These are phyloP conservation scores for Calocera cornea DNA, from an alignment of 768 basidiomycete genomes.

Conservation along the genomic window DNA sequence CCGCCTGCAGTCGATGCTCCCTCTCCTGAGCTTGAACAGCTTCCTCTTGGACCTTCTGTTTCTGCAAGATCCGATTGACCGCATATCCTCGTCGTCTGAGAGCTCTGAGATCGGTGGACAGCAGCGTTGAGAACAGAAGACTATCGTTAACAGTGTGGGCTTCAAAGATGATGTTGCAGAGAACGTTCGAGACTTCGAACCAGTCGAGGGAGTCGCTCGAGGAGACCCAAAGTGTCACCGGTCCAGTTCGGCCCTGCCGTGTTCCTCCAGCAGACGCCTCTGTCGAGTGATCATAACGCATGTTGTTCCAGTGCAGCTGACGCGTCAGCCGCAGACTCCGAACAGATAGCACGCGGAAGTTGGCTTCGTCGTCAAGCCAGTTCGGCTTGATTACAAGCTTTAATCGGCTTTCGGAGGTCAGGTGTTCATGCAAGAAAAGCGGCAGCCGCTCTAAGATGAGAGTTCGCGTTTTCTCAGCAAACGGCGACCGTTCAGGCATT, in stretches of 20 bases:
- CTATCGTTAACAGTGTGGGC: constrained; percentile 74
- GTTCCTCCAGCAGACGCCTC: not conserved
- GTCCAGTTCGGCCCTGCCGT: constrained; percentile 35
- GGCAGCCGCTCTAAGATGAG: constrained; percentile 75
- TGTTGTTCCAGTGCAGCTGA: constrained; percentile 1
- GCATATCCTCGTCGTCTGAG: constrained; percentile 71
- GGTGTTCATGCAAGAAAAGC: constrained; percentile 83
- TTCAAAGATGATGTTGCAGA: constrained; percentile 69
- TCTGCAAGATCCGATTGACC: constrained; percentile 86
- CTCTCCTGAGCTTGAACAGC: constrained; percentile 28
- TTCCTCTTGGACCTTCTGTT: constrained; percentile 56
- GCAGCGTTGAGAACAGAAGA: constrained; percentile 80
- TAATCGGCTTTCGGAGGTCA: constrained; percentile 19
- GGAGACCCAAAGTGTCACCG: constrained; percentile 69
- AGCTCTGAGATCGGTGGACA: constrained; percentile 76
- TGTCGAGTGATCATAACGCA: not conserved
- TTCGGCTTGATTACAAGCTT: constrained; percentile 23
- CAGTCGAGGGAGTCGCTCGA: constrained; percentile 66
- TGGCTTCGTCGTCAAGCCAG: constrained; percentile 22
- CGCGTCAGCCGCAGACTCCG: constrained; percentile 8
- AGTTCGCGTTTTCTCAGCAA: constrained; percentile 38
- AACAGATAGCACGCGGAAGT: constrained; percentile 23
- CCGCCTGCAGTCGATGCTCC: constrained; percentile 15
- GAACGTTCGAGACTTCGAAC: constrained; percentile 83
- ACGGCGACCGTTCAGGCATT: constrained; percentile 38